These are phyloP conservation scores for Aspergillus sp. DNA, from an alignment of 2,329 filamentous ascomycete genomes.

Conservation along the genomic window DNA sequence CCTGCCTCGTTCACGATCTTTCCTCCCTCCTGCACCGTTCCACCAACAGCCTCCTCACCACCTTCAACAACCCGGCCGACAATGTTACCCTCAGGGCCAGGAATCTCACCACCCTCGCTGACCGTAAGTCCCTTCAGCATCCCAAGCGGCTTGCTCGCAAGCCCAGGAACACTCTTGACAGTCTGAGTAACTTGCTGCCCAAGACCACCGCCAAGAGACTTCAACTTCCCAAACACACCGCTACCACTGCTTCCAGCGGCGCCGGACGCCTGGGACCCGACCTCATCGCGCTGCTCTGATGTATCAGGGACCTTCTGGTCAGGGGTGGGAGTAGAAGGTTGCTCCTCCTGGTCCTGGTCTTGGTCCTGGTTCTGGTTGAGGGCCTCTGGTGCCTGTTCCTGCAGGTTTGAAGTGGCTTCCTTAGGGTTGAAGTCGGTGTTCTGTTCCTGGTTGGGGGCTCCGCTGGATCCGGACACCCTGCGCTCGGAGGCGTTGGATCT, in stretches of 20 bases:
- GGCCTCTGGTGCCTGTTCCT: background rate
- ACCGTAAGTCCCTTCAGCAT: conserved; percentile 3
- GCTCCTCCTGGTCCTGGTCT: too few species aligned
- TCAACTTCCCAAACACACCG: conserved; percentile 6
- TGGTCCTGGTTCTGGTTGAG: background rate
- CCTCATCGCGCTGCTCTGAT: conserved; percentile 6
- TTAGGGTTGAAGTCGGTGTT: conserved; percentile 3
- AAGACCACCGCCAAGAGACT: conserved; percentile 3
- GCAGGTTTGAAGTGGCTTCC: background rate
- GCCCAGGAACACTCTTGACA: background rate
- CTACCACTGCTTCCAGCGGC: conserved; percentile 1
- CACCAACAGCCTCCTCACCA: conserved; percentile 4
- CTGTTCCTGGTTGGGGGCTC: background rate
- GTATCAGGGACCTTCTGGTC: background rate
- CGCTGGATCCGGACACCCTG: conserved; percentile 8
- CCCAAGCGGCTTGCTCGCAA: conserved; percentile 1
- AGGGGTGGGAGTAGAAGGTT: background rate
- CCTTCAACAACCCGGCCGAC: conserved; percentile 7
- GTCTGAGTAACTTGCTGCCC: background rate
- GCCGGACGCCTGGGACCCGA: background rate
- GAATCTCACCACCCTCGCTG: conserved; percentile 1
- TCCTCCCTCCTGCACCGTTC: conserved; percentile 37
- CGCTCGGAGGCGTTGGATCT: conserved; percentile 2
- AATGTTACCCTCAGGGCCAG: conserved; percentile 3
- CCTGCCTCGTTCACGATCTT: conserved; percentile 35